Percentiles rank a stretch among this genome's conserved stretches.
Conservation (phyloP, 495 filamentous ascomycete genomes). For the Podospora pseudocomata region DNA sequence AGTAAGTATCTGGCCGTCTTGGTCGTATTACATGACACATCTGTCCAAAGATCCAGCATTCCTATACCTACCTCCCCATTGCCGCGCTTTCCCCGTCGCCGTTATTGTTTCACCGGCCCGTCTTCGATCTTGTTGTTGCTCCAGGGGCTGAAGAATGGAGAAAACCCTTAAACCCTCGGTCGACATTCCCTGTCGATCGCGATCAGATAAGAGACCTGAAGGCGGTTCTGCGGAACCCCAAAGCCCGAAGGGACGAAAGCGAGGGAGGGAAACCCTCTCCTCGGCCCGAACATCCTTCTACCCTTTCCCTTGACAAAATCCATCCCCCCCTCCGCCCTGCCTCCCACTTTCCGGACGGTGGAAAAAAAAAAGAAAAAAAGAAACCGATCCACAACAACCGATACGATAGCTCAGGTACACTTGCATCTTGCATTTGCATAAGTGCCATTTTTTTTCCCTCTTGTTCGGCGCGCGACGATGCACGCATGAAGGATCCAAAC, state of each 20-base stretch:
- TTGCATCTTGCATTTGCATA: neutral
- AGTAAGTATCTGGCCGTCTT: neutral
- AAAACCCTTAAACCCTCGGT: neutral
- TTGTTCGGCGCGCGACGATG: neutral
- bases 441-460: neutral
- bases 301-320: neutral
- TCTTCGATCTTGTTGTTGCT: neutral
- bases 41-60: neutral
- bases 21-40: neutral
- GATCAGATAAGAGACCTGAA: neutral
- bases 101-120: neutral
- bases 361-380: neutral
- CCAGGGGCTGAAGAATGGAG: neutral
- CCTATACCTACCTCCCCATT: too few relatives aligned
- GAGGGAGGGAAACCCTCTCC: neutral
- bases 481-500: neutral
- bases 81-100: neutral
- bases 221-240: neutral
- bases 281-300: neutral
- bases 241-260: neutral
- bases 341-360: neutral
- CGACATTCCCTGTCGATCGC: neutral
- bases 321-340: neutral
- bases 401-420: neutral
- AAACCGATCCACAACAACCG: neutral